Evolutionary conservation across 148 eudicot species (phyloP).

Genomic region (Amaranthus hypochondriacus): DNA sequence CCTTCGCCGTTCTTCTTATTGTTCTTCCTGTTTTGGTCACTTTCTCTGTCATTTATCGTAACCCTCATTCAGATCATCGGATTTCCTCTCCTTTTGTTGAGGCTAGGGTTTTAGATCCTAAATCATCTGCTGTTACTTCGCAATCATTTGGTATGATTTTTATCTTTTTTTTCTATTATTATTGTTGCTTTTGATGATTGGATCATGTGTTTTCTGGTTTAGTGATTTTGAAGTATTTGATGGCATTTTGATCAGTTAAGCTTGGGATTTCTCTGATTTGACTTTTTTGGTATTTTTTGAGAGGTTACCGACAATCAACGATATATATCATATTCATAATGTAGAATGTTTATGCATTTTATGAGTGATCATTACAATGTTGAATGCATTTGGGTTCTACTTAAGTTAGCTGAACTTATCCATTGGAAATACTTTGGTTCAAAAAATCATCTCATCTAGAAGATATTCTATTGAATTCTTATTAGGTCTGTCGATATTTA

Average conservation of each 20-base stretch:
- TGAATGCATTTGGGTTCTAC: too few species aligned
- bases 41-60: constrained; percentile 26
- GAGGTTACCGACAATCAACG: too few species aligned
- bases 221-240: neutral
- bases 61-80: constrained; percentile 25
- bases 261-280: neutral
- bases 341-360: too few species aligned
- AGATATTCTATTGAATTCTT: too few species aligned
- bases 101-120: constrained; percentile 45
- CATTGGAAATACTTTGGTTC: too few species aligned
- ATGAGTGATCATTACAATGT: too few species aligned
- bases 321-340: too few species aligned
- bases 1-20: constrained; percentile 34
- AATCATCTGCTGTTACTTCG: constrained; percentile 11
- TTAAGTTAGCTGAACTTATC: too few species aligned
- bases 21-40: constrained; percentile 32
- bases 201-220: neutral
- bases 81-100: constrained; percentile 32
- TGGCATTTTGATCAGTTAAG: neutral
- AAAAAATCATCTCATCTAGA: too few species aligned
- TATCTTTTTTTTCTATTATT: neutral
- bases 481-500: too few species aligned
- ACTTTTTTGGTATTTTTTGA: neutral
- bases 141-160: constrained; percentile 19
- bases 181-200: neutral